phyloP scores from a whole-genome alignment of 2,329 filamentous ascomycete species.

The Lachnellula arida region DNA sequence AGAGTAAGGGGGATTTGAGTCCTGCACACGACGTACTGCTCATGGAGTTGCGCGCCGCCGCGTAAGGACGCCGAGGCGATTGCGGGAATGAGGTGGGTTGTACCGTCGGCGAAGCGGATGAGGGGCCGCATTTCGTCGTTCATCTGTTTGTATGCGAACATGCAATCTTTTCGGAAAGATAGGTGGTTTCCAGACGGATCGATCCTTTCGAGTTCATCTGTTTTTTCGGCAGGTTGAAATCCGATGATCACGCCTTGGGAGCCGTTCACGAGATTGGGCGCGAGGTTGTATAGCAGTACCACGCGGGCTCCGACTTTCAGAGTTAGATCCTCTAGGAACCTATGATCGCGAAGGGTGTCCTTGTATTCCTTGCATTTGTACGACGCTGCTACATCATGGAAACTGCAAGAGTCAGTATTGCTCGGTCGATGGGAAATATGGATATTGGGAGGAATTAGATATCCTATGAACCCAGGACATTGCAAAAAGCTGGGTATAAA shows the following conservation, averaged over 20 bases:
- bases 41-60: slow-evolving; percentile 4
- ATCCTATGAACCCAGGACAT: too few species aligned
- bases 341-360: slow-evolving; percentile 16
- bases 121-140: slow-evolving; percentile 8
- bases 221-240: slow-evolving; percentile 8
- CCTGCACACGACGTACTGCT: slow-evolving; percentile 21
- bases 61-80: slow-evolving; percentile 7
- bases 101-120: slow-evolving; percentile 22
- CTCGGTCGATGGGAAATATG: too few species aligned
- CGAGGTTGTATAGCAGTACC: slow-evolving; percentile 23
- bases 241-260: slow-evolving; percentile 25
- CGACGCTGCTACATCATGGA: not conserved
- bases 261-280: slow-evolving; percentile 26
- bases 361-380: slow-evolving; percentile 8
- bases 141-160: not conserved
- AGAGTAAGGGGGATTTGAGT: slow-evolving; percentile 70
- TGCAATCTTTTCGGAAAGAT: not conserved
- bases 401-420: not conserved
- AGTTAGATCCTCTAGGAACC: slow-evolving; percentile 12
- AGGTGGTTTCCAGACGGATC: not conserved
- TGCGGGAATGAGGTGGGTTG: slow-evolving; percentile 4
- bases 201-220: not conserved
- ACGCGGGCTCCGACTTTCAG: slow-evolving; percentile 28
- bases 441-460: too few species aligned
- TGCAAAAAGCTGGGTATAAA: too few species aligned